phyloP scores from a whole-genome alignment of 805 yeast species.

The Cyberlindnera mycetangii region DNA sequence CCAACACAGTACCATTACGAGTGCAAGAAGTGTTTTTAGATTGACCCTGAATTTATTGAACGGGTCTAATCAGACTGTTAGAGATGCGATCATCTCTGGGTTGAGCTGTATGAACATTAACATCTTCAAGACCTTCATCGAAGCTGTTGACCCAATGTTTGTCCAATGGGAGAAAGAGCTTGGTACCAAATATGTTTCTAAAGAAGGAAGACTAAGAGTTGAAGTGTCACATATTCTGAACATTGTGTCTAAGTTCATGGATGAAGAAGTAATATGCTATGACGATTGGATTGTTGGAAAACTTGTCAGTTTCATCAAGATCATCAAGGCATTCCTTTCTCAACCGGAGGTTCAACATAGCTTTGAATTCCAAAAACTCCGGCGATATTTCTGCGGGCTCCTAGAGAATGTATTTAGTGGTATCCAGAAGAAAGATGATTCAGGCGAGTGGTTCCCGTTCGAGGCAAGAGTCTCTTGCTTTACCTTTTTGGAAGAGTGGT shows the following conservation, averaged over 20 bases:
- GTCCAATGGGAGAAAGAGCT: constrained; percentile 52
- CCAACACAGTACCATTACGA: constrained; percentile 88
- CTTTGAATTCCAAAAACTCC: constrained; percentile 68
- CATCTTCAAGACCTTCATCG: constrained; percentile 78
- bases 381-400: constrained; percentile 82
- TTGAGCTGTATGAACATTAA: constrained; percentile 87
- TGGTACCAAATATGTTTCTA: constrained; percentile 30
- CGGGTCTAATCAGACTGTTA: constrained; percentile 62
- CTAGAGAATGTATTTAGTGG: constrained; percentile 72
- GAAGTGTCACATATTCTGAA: constrained; percentile 78
- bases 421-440: constrained; percentile 39
- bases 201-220: constrained; percentile 53
- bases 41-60: constrained; percentile 81
- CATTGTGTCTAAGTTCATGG: constrained; percentile 62
- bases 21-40: constrained; percentile 84
- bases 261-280: constrained; percentile 44
- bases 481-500: constrained; percentile 87
- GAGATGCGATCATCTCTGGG: constrained; percentile 88
- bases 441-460: constrained; percentile 69
- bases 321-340: constrained; percentile 58
- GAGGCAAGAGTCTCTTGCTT: constrained; percentile 83
- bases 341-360: constrained; percentile 56
- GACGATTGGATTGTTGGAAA: constrained; percentile 71
- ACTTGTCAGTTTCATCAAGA: constrained; percentile 58
- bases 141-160: constrained; percentile 63